Percentiles rank a stretch among this genome's conserved stretches.
These are phyloP conservation scores for Leccinum disarticulatum DNA, from an alignment of 768 basidiomycete species.

Conservation along the genomic window DNA sequence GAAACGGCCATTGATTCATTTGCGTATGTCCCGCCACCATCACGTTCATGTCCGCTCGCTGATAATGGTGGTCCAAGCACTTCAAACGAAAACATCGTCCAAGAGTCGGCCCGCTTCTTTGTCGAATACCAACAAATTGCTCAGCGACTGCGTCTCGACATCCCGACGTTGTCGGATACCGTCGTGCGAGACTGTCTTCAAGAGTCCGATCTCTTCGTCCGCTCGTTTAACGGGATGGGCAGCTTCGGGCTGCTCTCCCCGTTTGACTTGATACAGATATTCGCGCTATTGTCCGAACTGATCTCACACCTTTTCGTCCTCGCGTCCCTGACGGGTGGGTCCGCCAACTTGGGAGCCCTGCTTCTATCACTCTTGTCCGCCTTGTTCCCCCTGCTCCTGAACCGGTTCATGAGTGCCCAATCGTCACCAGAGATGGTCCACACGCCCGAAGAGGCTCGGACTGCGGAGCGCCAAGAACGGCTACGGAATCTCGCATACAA, in stretches of 20 bases:
- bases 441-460: slow-evolving; percentile 57
- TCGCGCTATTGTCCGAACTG: slow-evolving; percentile 71
- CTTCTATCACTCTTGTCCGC: slow-evolving; percentile 61
- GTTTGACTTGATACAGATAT: slow-evolving; percentile 72
- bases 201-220: slow-evolving; percentile 82
- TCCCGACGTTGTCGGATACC: slow-evolving; percentile 77
- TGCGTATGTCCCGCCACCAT: slow-evolving; percentile 54
- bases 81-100: slow-evolving; percentile 70
- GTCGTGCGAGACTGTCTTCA: slow-evolving; percentile 74
- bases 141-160: slow-evolving; percentile 72
- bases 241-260: slow-evolving; percentile 81
- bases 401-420: slow-evolving; percentile 45
- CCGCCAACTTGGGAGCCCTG: slow-evolving; percentile 55
- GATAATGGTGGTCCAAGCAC: slow-evolving; percentile 40
- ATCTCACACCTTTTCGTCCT: slow-evolving; percentile 70
- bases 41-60: slow-evolving; percentile 13
- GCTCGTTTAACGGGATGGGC: slow-evolving; percentile 72
- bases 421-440: slow-evolving; percentile 45
- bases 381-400: slow-evolving; percentile 56
- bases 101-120: slow-evolving; percentile 68
- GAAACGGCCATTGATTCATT: slow-evolving; percentile 70
- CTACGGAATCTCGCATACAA: slow-evolving; percentile 75
- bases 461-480: slow-evolving; percentile 69
- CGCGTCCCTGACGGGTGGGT: slow-evolving; percentile 55
- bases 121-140: slow-evolving; percentile 80